These are phyloP conservation scores for Pythium rishiriense DNA, from an alignment of 352 stramenopile species.

Conservation along the genomic window DNA sequence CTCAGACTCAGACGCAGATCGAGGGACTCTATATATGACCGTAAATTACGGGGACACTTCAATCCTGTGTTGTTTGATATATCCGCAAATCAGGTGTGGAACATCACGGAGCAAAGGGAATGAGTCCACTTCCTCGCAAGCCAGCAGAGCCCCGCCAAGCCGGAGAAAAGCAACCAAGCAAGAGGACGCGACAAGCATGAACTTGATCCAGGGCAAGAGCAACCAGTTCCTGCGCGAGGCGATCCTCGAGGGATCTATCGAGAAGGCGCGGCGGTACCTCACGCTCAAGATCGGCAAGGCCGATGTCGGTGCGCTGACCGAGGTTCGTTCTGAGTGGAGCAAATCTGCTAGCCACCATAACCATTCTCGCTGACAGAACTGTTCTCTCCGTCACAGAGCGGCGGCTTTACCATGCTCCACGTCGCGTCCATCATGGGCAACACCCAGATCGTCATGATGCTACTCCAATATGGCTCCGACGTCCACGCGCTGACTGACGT, in stretches of 20 bases:
- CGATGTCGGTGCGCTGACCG: constrained; percentile 71
- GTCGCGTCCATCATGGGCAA: constrained; percentile 73
- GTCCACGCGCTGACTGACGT: constrained; percentile 79
- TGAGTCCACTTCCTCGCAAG: constrained; percentile 10
- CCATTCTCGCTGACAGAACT: background rate
- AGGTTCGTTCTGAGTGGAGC: constrained; percentile 32
- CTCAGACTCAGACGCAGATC: constrained; percentile 17
- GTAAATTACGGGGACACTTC: constrained; percentile 10
- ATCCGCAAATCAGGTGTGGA: constrained; percentile 14
- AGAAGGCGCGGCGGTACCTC: constrained; percentile 79
- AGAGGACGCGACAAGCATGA: constrained; percentile 40
- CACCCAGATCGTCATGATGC: constrained; percentile 88
- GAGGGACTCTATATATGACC: constrained; percentile 5
- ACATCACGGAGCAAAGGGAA: constrained; percentile 3
- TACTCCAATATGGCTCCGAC: constrained; percentile 77
- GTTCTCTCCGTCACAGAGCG: constrained; percentile 36
- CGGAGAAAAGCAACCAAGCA: background rate
- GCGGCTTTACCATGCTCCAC: constrained; percentile 83
- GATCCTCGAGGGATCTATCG: constrained; percentile 79
- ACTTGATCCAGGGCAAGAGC: constrained; percentile 84
- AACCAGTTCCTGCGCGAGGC: constrained; percentile 85
- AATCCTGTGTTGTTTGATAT: constrained; percentile 12
- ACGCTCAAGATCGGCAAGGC: constrained; percentile 85
- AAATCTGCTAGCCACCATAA: background rate
- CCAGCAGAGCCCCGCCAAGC: background rate